These are phyloP conservation scores for Baudoinia panamericana DNA, from an alignment of 495 filamentous ascomycete genomes.

Conservation along the genomic window DNA sequence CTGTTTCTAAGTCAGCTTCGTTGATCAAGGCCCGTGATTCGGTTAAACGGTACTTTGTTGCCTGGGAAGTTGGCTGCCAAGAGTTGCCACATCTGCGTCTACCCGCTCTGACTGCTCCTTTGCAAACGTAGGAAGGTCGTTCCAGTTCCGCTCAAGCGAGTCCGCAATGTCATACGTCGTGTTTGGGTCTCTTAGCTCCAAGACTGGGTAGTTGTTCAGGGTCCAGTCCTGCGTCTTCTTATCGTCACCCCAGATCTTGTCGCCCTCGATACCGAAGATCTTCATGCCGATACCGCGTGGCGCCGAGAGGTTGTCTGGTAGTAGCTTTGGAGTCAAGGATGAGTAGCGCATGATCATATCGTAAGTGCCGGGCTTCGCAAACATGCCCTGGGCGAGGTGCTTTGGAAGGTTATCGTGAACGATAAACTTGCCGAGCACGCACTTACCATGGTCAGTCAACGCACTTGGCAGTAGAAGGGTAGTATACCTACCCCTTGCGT, in stretches of 20 bases:
- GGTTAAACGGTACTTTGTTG: constrained; percentile 18
- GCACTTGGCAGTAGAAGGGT: neutral
- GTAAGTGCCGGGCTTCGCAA: constrained; percentile 27
- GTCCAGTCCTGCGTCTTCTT: constrained; percentile 35
- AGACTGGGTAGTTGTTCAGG: constrained; percentile 37
- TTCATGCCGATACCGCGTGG: constrained; percentile 40
- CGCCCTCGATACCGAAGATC: constrained; percentile 35
- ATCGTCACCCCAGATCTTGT: constrained; percentile 33
- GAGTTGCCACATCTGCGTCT: constrained; percentile 29
- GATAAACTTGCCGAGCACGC: constrained; percentile 34
- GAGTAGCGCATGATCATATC: constrained; percentile 22
- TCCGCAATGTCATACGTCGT: constrained; percentile 36
- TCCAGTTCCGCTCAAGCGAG: constrained; percentile 34
- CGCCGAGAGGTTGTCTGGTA: constrained; percentile 32
- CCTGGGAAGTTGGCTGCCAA: constrained; percentile 11
- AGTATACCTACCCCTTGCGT: constrained; percentile 30
- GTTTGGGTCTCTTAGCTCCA: constrained; percentile 36
- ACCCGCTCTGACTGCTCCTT: constrained; percentile 31
- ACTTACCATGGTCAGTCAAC: constrained; percentile 2
- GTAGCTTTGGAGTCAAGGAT: constrained; percentile 11
- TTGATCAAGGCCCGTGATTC: neutral
- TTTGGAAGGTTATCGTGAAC: constrained; percentile 30
- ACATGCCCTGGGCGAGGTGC: constrained; percentile 36
- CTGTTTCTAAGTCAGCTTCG: constrained; percentile 24
- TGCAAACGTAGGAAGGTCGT: constrained; percentile 29